Evolutionary conservation across 2,329 filamentous ascomycete species (phyloP).

Genomic region (Fusarium scirpi): DNA sequence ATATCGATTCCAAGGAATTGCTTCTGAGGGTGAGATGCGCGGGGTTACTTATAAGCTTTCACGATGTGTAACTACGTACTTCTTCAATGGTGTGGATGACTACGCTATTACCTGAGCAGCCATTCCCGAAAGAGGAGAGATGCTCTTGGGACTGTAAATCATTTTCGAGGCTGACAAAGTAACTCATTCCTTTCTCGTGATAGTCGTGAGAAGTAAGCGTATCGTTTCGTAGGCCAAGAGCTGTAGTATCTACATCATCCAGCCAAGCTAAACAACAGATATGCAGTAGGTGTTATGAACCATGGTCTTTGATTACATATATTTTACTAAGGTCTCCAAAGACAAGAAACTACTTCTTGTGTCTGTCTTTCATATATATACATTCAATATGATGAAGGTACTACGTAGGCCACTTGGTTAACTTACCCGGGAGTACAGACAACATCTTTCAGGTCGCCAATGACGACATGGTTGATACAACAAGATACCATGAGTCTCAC

Average conservation of each 20-base stretch:
- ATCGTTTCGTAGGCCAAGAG: not conserved
- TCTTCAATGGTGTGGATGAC: slow-evolving; percentile 29
- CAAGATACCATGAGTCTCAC: not conserved
- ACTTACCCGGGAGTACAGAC: not conserved
- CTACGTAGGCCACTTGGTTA: not conserved
- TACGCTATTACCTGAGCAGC: slow-evolving; percentile 21
- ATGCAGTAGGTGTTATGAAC: not conserved
- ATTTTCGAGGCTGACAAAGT: slow-evolving; percentile 10
- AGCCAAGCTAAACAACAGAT: not conserved
- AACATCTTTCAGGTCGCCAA: not conserved
- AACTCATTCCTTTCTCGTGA: not conserved
- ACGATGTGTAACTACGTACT: slow-evolving; percentile 22
- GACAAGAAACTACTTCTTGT: not conserved
- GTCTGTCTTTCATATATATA: not conserved
- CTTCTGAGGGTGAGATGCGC: slow-evolving; percentile 13
- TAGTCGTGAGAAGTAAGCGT: not conserved
- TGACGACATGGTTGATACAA: not conserved
- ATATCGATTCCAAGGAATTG: not conserved
- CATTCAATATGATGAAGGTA: not conserved
- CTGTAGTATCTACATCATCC: not conserved
- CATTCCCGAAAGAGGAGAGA: slow-evolving; percentile 18
- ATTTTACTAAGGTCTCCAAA: not conserved
- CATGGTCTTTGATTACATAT: not conserved
- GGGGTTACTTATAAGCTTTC: slow-evolving; percentile 38
- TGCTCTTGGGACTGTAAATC: not conserved